Base-by-base conservation (phyloP, 352 stramenopile genomes). In the Phytophthora chlamydospora region DNA sequence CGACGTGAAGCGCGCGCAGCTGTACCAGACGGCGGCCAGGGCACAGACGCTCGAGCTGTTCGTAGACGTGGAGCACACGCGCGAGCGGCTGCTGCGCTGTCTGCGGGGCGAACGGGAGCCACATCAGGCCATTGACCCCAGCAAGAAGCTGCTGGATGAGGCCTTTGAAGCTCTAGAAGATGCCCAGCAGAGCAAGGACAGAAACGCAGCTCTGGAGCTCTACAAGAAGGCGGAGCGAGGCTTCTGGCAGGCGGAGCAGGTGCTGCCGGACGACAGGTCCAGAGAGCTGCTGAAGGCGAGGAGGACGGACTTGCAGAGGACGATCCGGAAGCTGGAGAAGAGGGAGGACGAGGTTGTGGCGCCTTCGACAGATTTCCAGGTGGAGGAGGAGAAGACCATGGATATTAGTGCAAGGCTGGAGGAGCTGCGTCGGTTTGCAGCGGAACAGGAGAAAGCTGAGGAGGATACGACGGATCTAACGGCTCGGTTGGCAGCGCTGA, bases 401-500 rank as follows among this genome's bases (percentile, higher is more conserved):
- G 57, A 84, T 35, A 71, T 85, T 8, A 61, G 51, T 31, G 46
- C 68, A 17, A 64, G 81, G 24, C 63, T 90, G 21, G 62, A 72
- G 40, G 66, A 76, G 12, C 49, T 90, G 3, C 71, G 73, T 32
- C 52, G 46, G 47, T 86, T 84, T 67, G 77, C 67, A 2, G 56
- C 50, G 2, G 47, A 72, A 10, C 52, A 73, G 24, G 62, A 76
- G 1, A 33, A 24, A 13, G 31, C 11, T 16, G 12, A 56, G 27
- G 41, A 54, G 19, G 56, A 75, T 21, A 19, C 17, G 2, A 66
- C 54, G 6, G 43, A 78, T 34, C 51, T 89, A 35, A 48, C 61
- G 1, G 41, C 76, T 42, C 71, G 80, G 3, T 67, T 91, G 11
- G 75, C 78, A 19, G 76, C 78, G n/a, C 59, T 91, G 42, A 68